A percentile compares a stretch with the other conserved stretches of the same genome.
These are phyloP conservation scores for Beauveria pseudobassiana DNA, from an alignment of 2,329 filamentous ascomycete species.

Conservation along the genomic window DNA sequence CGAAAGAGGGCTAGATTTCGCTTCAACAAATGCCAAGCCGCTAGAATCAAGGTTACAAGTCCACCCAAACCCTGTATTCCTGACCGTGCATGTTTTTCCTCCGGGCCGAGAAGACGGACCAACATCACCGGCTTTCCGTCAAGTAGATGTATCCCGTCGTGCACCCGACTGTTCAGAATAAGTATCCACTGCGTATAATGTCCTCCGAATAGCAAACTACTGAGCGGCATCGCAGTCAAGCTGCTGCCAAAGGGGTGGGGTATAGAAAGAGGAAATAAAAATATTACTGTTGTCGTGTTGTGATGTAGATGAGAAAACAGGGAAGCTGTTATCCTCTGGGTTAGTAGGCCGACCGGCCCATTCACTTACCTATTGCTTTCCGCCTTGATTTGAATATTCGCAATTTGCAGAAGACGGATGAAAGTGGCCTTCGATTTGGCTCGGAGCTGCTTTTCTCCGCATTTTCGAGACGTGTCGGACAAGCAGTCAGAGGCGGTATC, in stretches of 20 bases:
- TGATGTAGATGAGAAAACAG: not conserved
- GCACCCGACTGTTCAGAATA: not conserved
- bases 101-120: not conserved
- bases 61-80: not conserved
- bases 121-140: not conserved
- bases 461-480: not conserved
- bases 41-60: slow-evolving; percentile 9
- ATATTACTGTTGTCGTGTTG: not conserved
- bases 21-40: not conserved
- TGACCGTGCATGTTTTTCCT: not conserved
- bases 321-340: not conserved
- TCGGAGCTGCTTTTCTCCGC: not conserved
- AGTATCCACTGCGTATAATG: not conserved
- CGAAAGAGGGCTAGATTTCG: not conserved
- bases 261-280: not conserved
- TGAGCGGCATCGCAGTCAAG: not conserved
- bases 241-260: not conserved
- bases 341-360: slow-evolving; percentile 2
- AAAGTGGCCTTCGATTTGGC: not conserved
- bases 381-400: not conserved
- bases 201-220: not conserved
- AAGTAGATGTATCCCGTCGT: not conserved
- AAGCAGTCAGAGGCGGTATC: not conserved
- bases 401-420: not conserved
- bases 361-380: slow-evolving; percentile 3